Percentiles rank a stretch among this genome's conserved stretches.
Conservation (phyloP, 768 basidiomycete genomes). For the Boletus sensibilis region DNA sequence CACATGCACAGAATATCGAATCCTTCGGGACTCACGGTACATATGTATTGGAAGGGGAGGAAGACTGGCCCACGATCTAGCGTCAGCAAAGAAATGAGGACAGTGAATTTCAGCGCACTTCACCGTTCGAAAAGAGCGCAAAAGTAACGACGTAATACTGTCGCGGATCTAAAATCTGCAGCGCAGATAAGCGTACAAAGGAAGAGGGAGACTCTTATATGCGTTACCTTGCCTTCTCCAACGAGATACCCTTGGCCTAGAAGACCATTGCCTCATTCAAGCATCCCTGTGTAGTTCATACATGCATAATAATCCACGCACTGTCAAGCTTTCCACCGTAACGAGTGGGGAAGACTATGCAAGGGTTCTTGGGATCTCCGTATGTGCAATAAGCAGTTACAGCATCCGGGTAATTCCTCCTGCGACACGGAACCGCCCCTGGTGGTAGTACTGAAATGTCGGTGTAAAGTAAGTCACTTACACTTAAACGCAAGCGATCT, state of each 20-base stretch:
- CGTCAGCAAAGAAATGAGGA: background rate
- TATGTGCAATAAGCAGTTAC: slow-evolving; percentile 61
- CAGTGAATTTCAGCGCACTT: slow-evolving; percentile 36
- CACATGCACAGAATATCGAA: background rate
- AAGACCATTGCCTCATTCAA: slow-evolving; percentile 19
- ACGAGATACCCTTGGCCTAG: slow-evolving; percentile 51
- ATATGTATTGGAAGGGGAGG: slow-evolving; percentile 62
- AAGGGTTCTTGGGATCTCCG: slow-evolving; percentile 52
- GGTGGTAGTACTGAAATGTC: slow-evolving; percentile 46
- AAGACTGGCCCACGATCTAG: slow-evolving; percentile 40
- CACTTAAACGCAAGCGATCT: background rate
- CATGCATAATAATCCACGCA: slow-evolving; percentile 27
- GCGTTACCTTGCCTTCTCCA: slow-evolving; percentile 47
- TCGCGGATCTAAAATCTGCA: slow-evolving; percentile 46
- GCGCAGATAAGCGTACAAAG: background rate
- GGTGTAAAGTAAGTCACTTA: background rate
- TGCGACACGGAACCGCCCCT: slow-evolving; percentile 51
- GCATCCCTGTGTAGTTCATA: background rate
- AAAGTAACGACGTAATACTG: slow-evolving; percentile 58
- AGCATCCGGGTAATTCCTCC: slow-evolving; percentile 54
- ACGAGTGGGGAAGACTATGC: slow-evolving; percentile 59
- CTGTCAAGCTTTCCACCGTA: slow-evolving; percentile 54
- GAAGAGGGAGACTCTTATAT: background rate
- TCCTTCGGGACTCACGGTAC: slow-evolving; percentile 10
- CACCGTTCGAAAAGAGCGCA: slow-evolving; percentile 58